Conservation (phyloP, 2,329 filamentous ascomycete species). For the Aspergillus sojae region DNA sequence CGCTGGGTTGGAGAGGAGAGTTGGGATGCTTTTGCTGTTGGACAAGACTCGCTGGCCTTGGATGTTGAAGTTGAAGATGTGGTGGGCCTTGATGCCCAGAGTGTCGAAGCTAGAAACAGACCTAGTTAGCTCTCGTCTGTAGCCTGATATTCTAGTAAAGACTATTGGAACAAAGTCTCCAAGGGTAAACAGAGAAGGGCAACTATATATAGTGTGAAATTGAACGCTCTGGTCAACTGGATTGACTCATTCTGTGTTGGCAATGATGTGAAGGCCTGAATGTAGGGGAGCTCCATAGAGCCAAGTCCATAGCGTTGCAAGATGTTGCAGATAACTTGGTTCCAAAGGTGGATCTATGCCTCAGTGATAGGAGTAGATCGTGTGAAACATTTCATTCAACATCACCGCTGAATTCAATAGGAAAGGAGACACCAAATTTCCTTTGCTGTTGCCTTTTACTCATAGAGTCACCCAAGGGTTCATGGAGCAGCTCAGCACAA, state of each 20-base stretch:
- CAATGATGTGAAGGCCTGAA: neutral
- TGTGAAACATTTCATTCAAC: neutral
- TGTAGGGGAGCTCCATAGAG: neutral
- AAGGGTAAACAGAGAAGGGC: neutral
- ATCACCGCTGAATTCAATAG: neutral
- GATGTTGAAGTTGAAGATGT: conserved; percentile 34
- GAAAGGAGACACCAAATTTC: neutral
- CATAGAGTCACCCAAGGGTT: neutral
- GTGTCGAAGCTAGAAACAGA: conserved; percentile 34
- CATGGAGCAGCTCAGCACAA: neutral
- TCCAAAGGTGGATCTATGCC: neutral
- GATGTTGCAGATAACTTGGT: neutral
- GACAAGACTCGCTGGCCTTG: conserved; percentile 29
- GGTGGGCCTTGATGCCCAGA: conserved; percentile 34
- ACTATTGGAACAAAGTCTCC: neutral
- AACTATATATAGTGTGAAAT: neutral
- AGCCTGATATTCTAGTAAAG: neutral
- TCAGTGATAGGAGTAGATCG: neutral
- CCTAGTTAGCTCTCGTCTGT: conserved; percentile 14
- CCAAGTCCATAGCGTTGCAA: neutral
- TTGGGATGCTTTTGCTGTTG: conserved; percentile 50
- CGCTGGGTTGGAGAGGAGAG: conserved; percentile 64
- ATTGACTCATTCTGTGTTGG: neutral
- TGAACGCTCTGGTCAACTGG: neutral
- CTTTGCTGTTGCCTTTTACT: neutral